Conservation (phyloP, 2,329 filamentous ascomycete genomes). For the Claviceps sp. region DNA sequence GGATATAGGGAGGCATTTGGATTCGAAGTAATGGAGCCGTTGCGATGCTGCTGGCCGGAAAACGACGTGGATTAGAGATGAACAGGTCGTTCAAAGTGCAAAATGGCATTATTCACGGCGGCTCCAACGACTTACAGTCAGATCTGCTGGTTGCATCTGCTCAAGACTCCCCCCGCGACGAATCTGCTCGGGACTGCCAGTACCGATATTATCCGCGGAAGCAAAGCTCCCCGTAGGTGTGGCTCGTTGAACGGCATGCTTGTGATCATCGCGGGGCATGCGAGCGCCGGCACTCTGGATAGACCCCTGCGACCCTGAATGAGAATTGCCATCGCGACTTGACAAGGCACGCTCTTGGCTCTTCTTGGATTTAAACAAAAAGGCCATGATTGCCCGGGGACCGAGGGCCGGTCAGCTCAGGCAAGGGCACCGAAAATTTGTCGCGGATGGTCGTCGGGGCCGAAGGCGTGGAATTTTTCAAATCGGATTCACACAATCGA, state of each 20-base stretch:
- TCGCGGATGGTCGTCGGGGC: not conserved
- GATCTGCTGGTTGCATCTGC: slow-evolving; percentile 28
- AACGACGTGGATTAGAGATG: not conserved
- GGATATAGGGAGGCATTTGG: slow-evolving; percentile 78
- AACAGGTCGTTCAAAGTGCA: too few relatives aligned
- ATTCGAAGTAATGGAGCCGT: slow-evolving; percentile 34
- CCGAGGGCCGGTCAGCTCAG: slow-evolving; percentile 20
- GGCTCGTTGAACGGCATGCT: slow-evolving; percentile 41
- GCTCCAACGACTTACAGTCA: slow-evolving; percentile 25
- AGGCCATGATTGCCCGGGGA: slow-evolving; percentile 50
- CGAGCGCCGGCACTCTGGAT: slow-evolving; percentile 36
- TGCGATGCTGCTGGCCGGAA: slow-evolving; percentile 35
- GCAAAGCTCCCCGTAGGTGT: slow-evolving; percentile 69
- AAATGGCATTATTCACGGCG: too few relatives aligned
- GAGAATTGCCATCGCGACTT: slow-evolving; percentile 39
- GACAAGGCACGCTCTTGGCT: slow-evolving; percentile 48
- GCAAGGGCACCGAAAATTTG: not conserved
- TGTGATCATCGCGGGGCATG: slow-evolving; percentile 35
- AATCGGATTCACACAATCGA: not conserved
- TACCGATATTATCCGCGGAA: slow-evolving; percentile 48
- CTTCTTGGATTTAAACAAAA: slow-evolving; percentile 75
- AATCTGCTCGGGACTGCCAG: slow-evolving; percentile 51
- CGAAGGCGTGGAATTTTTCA: not conserved
- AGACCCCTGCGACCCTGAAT: slow-evolving; percentile 32
- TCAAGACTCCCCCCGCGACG: slow-evolving; percentile 40